These are phyloP conservation scores for Euphorbia lathyris DNA, from an alignment of 345 rosid species.

Conservation along the genomic window DNA sequence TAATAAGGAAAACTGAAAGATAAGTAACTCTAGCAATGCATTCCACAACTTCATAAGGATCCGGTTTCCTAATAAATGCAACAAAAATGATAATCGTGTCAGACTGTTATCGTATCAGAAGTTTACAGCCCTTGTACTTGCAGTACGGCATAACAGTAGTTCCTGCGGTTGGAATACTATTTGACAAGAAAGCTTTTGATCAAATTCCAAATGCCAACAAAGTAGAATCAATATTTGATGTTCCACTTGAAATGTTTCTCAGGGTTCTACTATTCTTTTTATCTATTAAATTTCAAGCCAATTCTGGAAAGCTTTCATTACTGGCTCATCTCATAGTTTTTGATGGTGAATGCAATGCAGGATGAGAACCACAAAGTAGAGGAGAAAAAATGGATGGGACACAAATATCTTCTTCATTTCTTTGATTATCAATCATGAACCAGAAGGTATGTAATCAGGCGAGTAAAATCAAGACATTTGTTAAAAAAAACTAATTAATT, in stretches of 20 bases:
- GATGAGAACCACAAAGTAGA: slow-evolving; percentile 50
- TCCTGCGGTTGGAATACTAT: slow-evolving; percentile 57
- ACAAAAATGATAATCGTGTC: too few species aligned
- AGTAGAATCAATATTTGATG: slow-evolving; percentile 67
- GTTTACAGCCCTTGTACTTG: slow-evolving; percentile 10
- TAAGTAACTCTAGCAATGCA: slow-evolving; percentile 71
- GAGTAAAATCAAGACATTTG: too few species aligned
- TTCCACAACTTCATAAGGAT: slow-evolving; percentile 77
- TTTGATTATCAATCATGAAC: slow-evolving; percentile 42
- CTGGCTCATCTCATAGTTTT: background rate
- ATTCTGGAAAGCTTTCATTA: background rate
- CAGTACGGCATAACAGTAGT: slow-evolving; percentile 45
- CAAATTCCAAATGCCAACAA: slow-evolving; percentile 47
- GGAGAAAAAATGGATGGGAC: slow-evolving; percentile 52
- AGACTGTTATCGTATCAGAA: background rate
- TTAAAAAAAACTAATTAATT: too few species aligned
- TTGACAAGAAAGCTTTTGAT: slow-evolving; percentile 39
- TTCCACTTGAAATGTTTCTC: slow-evolving; percentile 71
- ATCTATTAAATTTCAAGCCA: background rate
- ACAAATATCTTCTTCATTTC: slow-evolving; percentile 46
- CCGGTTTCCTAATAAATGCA: slow-evolving; percentile 72
- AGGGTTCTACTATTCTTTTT: slow-evolving; percentile 36
- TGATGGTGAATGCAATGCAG: slow-evolving; percentile 26
- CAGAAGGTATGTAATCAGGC: slow-evolving; percentile 35
- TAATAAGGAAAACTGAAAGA: slow-evolving; percentile 1